Base-by-base conservation (phyloP, 2,329 filamentous ascomycete genomes). In the Rhytidhysteron rufulum region DNA sequence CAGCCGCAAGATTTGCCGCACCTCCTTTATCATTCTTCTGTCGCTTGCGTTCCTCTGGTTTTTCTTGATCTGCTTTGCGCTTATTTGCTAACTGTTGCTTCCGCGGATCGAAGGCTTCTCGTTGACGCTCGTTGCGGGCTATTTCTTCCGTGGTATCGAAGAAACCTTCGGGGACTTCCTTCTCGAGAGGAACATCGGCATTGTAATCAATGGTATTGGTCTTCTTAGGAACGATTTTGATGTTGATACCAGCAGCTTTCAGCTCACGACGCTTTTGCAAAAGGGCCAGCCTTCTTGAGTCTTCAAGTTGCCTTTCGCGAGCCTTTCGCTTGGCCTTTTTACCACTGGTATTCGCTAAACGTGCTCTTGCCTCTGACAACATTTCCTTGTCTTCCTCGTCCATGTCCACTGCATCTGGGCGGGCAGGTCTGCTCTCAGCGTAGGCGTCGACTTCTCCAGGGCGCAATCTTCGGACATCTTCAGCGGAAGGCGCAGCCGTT, bases 331-430 rank as follows among this genome's bases (percentile, higher is more conserved):
- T 98, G 5, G 93, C 93, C 72, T 98, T 98, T 71, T 98, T 98
- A 63, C 93, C 93, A 68, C 97, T 93, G 9, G 93, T 97, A 59
- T 98, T 98, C 48, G 93, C 93, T 49, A 98, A 73, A 70, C 93
- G 88, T 41, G 93, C 93, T 62, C 93, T 87, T 53, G 93, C 93
- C 71, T 98, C 93, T 63, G 90, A 96, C 58, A 98, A 70, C 93
- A 98, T 98, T 69, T 98, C 93, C 73, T 98, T 97, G 68, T 98
- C 93, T 62, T 98, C 93, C 65, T 98, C 93, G 62, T 98, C 93
- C 57, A 98, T 82, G 67, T 98, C 93, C 62, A 98, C 93, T 5
- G 93, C 96, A 66, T 98, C 93, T 29, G 93, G 93, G 44, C 90
- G 79, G 25, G 93, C 93, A 40, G 93, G 93, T 66, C 96, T 96